These are phyloP conservation scores for Pseudopediastrum boryanum DNA, from an alignment of 139 green algal species.

Conservation along the genomic window DNA sequence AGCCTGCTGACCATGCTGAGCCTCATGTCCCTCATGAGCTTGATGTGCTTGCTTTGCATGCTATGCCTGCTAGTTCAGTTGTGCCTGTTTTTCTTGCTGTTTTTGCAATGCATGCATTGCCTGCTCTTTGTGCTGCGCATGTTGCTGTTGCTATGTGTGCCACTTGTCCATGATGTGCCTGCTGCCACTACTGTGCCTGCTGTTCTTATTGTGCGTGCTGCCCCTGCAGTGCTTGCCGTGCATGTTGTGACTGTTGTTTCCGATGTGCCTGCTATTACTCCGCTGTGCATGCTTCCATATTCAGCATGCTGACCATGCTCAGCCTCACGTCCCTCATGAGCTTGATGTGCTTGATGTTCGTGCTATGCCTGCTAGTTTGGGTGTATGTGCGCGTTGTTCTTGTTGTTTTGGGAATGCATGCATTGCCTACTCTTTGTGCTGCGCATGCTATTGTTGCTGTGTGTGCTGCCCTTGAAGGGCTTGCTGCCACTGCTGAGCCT, in stretches of 20 bases:
- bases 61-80: neutral
- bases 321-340: no score
- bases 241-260: neutral
- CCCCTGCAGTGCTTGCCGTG: neutral
- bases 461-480: no score
- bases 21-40: no score
- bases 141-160: neutral
- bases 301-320: no score
- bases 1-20: no score
- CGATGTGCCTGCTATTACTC: neutral
- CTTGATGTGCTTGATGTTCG: no score
- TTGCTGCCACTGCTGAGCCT: no score
- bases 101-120: neutral
- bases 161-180: neutral
- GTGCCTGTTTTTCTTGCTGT: neutral
- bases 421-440: neutral
- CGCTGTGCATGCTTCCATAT: no score
- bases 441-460: neutral
- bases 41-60: neutral
- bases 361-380: neutral
- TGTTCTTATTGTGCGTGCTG: neutral
- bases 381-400: neutral
- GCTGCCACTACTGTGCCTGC: slow-evolving; percentile 5
- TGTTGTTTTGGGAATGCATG: neutral
- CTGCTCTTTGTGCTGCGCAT: neutral